Percentiles rank a stretch among this genome's conserved stretches.
Conservation (phyloP, 176 grass and related monocot genomes). For the Saccharum officinarum region DNA sequence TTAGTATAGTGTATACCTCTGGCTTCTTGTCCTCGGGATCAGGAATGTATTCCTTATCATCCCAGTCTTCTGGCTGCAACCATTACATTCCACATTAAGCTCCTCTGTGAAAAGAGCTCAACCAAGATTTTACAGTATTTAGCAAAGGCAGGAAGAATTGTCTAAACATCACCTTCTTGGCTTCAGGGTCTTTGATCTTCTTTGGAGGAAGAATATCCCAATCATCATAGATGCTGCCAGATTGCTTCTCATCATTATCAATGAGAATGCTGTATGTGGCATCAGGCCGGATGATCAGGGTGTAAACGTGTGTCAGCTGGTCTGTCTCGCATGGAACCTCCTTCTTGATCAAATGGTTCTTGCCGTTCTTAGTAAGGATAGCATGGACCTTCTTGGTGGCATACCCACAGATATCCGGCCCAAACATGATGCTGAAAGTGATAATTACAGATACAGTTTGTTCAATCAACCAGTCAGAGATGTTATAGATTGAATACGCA, state of each 20-base stretch:
- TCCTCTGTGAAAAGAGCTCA: not conserved
- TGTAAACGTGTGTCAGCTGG: conserved; percentile 81
- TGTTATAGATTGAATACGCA: not conserved
- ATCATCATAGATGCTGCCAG: conserved; percentile 73
- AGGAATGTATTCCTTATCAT: conserved; percentile 90
- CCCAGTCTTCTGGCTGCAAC: conserved; percentile 87
- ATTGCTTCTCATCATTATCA: conserved; percentile 76
- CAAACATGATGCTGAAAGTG: conserved; percentile 79
- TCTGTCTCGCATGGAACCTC: conserved; percentile 82
- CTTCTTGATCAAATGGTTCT: conserved; percentile 89
- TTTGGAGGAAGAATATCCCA: conserved; percentile 92
- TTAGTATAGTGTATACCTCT: conserved; percentile 44
- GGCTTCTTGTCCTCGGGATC: conserved; percentile 84
- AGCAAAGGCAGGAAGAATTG: not conserved
- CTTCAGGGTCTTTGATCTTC: conserved; percentile 75
- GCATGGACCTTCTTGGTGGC: conserved; percentile 83
- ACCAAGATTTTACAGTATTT: not conserved
- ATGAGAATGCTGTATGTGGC: conserved; percentile 84
- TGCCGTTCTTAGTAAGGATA: conserved; percentile 66
- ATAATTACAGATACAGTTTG: not conserved
- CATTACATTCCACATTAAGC: conserved; percentile 1
- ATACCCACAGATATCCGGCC: conserved; percentile 90
- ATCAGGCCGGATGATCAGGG: conserved; percentile 77
- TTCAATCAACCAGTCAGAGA: not conserved
- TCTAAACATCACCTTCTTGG: conserved; percentile 61